Conservation (phyloP, 2,329 filamentous ascomycete species). For the Hirsutella thompsonii region DNA sequence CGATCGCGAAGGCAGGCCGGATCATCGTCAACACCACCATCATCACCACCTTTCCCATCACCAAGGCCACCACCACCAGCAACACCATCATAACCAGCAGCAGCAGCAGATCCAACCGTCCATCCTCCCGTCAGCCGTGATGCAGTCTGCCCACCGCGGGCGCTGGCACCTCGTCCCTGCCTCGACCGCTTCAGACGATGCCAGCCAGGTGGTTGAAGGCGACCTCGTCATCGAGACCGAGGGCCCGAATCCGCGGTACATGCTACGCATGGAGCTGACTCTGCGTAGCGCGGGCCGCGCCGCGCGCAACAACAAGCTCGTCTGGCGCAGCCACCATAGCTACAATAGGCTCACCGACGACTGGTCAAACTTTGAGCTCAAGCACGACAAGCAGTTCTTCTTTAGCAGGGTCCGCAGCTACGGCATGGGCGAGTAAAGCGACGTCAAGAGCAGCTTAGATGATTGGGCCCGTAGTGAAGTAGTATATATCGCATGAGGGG, state of each 20-base stretch:
- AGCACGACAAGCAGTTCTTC: conserved; percentile 52
- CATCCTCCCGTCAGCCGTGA: conserved; percentile 32
- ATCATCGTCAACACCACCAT: conserved; percentile 9
- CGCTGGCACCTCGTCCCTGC: conserved; percentile 32
- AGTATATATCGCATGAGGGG: too few species aligned
- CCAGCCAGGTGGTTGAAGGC: conserved; percentile 34
- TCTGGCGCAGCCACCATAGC: conserved; percentile 84
- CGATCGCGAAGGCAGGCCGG: neutral
- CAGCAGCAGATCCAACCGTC: neutral
- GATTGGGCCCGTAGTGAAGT: too few species aligned
- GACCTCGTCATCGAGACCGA: conserved; percentile 78
- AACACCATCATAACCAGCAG: neutral
- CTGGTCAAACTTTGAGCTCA: conserved; percentile 65
- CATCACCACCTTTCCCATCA: conserved; percentile 9
- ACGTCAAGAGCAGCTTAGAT: too few species aligned
- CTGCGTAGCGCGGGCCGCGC: conserved; percentile 51
- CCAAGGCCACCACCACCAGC: neutral
- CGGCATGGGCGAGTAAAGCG: conserved; percentile 27
- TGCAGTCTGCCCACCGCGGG: conserved; percentile 54
- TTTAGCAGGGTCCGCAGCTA: conserved; percentile 56
- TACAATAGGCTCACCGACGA: conserved; percentile 85
- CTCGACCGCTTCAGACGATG: neutral
- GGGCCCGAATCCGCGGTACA: conserved; percentile 65
- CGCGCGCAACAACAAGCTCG: conserved; percentile 71
- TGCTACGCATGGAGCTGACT: conserved; percentile 69